Percentiles rank a stretch among this genome's conserved stretches.
Conservation (phyloP, 1,139 yeast genomes). For the Saccharomyces pastorianus region DNA sequence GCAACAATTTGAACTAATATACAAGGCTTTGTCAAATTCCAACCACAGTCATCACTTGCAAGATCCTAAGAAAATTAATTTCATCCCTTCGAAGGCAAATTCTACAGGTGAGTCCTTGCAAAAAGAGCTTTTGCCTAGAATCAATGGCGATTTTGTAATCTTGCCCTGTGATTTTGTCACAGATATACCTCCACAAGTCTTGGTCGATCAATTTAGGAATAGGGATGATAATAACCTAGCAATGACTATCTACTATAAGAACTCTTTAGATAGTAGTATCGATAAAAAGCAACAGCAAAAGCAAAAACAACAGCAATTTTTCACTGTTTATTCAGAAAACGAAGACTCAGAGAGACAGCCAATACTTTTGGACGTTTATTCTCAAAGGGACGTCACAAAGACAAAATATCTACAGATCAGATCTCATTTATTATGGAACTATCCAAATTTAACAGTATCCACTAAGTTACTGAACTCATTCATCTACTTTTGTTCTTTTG, state of each 20-base stretch:
- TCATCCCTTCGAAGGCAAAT: conserved; percentile 41
- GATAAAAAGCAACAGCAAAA: conserved; percentile 61
- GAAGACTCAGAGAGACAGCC: conserved; percentile 41
- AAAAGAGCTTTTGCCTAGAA: conserved; percentile 39
- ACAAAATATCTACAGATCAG: conserved; percentile 68
- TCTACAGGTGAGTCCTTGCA: conserved; percentile 58
- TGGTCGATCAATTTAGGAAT: conserved; percentile 76
- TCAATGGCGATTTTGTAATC: conserved; percentile 54
- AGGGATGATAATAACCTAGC: conserved; percentile 60
- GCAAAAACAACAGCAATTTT: conserved; percentile 45
- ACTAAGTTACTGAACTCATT: conserved; percentile 68
- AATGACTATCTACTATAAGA: conserved; percentile 62
- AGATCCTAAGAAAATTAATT: conserved; percentile 37
- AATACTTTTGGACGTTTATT: conserved; percentile 58
- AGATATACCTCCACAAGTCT: conserved; percentile 80
- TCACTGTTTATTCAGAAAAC: conserved; percentile 46
- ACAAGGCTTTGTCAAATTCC: conserved; percentile 18
- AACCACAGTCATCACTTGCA: conserved; percentile 26
- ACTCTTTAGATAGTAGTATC: conserved; percentile 52
- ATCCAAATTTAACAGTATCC: conserved; percentile 69
- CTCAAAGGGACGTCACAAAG: conserved; percentile 52
- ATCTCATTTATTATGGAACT: conserved; percentile 84
- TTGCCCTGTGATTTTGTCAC: conserved; percentile 92
- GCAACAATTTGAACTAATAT: conserved; percentile 23
- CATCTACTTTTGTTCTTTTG: conserved; percentile 65